Base-by-base conservation (phyloP, 2,329 filamentous ascomycete genomes). In the Rhynchosporium graminicola region DNA sequence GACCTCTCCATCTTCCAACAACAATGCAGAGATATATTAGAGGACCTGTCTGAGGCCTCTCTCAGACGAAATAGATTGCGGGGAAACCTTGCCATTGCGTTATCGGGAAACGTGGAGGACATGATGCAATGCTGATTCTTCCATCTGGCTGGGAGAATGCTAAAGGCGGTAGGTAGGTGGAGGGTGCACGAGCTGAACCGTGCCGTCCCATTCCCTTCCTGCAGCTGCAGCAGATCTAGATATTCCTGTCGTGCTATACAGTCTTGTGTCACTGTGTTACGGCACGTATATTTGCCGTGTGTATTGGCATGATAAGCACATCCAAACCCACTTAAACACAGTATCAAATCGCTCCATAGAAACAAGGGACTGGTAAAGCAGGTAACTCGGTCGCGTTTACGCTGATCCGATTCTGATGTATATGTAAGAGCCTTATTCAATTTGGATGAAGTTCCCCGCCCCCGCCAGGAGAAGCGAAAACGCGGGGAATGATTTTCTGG, bases 131-230 rank as follows among this genome's bases (percentile, higher is more conserved):
- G 43, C n/a, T 10, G n/a, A 6, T 45, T n/a, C 13, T n/a, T n/a
- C 6, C 43, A 4, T 4, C 20, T 8, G 7, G 15, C 15, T 9
- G 13, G 5, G 4, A 13, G 26, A 31, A 20, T 20, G 20, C 20
- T 31, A 38, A 54, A 33, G 38, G 26, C 38, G 48, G 29, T 12
- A 36, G 13, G 12, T 20, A 38, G 20, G n/a, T 8, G 50, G 3
- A 42, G 31, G 50, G 36, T 40, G 50, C 50, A 55, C 57, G 46
- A 63, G 46, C 57, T 60, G 57, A 63, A 57, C 57, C 57, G 61
- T 63, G 61, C 57, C 52, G 61, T 60, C 57, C 57, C 52, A 36
- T 56, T 28, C 28, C 48, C n/a, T 36, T 51, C 48, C 29, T n/a
- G 48, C 31, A 9, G 36, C 50, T 54, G 50, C 50, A 42, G 50